Evolutionary conservation across 805 yeast species (phyloP).

Genomic region (Spathaspora girioi): DNA sequence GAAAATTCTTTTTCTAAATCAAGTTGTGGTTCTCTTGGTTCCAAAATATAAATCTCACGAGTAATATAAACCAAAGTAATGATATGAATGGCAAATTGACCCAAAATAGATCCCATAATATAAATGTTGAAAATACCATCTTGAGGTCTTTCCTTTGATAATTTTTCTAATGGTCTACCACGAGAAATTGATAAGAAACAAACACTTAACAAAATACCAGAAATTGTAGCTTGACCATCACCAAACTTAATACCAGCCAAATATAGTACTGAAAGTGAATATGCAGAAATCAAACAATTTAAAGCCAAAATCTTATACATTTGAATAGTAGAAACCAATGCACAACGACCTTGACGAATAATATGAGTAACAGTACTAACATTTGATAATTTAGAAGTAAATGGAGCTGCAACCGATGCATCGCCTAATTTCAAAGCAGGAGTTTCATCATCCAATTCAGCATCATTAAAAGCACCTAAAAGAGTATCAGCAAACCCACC

Average conservation of each 20-base stretch:
- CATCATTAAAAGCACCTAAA: conserved; percentile 49
- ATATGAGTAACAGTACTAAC: conserved; percentile 91
- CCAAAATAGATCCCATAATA: conserved; percentile 96
- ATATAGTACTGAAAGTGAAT: conserved; percentile 88
- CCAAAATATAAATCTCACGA: conserved; percentile 75
- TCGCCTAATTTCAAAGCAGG: conserved; percentile 95
- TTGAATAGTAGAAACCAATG: conserved; percentile 94
- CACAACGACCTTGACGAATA: conserved; percentile 97
- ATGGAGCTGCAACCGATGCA: conserved; percentile 99
- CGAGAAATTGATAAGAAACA: conserved; percentile 95
- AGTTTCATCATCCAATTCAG: conserved; percentile 75
- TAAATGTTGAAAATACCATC: conserved; percentile 93
- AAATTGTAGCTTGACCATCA: conserved; percentile 94
- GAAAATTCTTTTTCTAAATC: conserved; percentile 85
- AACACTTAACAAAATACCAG: conserved; percentile 88
- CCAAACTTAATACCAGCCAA: conserved; percentile 98
- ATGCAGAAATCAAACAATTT: conserved; percentile 95
- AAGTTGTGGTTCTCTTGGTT: conserved; percentile 87
- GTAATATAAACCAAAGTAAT: conserved; percentile 79
- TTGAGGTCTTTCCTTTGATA: conserved; percentile 93
- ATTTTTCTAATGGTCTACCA: conserved; percentile 83
- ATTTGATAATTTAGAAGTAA: conserved; percentile 89
- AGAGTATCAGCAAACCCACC: conserved; percentile 58
- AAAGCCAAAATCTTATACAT: conserved; percentile 97
- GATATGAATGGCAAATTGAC: conserved; percentile 94